A percentile compares a stretch with the other conserved stretches of the same genome.
These are phyloP conservation scores for Fagopyrum homotropicum DNA, from an alignment of 148 eudicot genomes.

Conservation along the genomic window DNA sequence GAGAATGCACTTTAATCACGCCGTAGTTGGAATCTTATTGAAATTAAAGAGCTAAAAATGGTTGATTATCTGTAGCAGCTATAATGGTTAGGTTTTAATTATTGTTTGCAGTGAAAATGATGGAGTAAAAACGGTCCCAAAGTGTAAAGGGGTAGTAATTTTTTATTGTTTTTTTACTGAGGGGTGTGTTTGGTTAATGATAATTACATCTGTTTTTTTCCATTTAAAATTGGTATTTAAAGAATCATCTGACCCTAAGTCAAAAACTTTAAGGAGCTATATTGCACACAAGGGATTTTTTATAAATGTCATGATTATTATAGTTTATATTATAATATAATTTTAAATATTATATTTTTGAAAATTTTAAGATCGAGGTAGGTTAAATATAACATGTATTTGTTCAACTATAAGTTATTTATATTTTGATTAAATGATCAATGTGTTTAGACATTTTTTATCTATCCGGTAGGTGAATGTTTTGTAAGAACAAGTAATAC, in stretches of 20 bases:
- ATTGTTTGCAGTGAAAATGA: neutral
- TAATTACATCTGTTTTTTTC: neutral
- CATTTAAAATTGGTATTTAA: neutral
- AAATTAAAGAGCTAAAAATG: neutral
- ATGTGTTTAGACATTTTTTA: too few relatives aligned
- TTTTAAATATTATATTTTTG: neutral
- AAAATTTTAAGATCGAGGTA: neutral
- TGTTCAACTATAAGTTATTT: too few relatives aligned
- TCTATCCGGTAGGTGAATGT: too few relatives aligned
- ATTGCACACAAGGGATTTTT: too few relatives aligned
- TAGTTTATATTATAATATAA: too few relatives aligned
- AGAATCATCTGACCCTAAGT: neutral
- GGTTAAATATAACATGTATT: too few relatives aligned
- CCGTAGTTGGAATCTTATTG: neutral
- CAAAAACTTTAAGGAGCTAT: neutral
- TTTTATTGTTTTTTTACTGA: neutral
- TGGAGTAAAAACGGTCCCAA: neutral
- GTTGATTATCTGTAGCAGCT: neutral
- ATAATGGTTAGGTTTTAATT: neutral
- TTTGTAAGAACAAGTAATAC: too few relatives aligned
- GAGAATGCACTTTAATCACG: neutral
- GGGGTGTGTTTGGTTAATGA: conserved; percentile 1
- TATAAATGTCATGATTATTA: too few relatives aligned
- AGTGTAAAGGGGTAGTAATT: neutral
- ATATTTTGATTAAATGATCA: too few relatives aligned